Evolutionary conservation across 2,329 filamentous ascomycete species (phyloP).

Genomic region (Ophiocordyceps camponoti-floridani): DNA sequence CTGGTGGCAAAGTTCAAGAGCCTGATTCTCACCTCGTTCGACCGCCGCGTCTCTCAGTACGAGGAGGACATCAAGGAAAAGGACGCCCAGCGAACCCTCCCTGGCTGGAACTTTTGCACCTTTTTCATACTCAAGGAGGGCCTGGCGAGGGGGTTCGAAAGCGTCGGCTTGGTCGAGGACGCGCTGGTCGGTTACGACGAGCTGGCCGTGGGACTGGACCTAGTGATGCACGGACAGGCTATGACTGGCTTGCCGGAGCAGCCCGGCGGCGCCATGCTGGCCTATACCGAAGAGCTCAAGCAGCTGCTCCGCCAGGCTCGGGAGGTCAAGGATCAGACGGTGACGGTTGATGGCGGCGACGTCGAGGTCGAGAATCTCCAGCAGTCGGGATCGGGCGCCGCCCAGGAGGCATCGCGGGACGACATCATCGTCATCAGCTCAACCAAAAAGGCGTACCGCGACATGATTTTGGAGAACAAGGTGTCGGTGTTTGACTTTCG

Average conservation of each 20-base stretch:
- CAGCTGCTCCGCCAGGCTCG: constrained; percentile 32
- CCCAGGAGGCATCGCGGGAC: constrained; percentile 22
- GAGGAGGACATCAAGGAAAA: constrained; percentile 95
- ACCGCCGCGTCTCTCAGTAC: constrained; percentile 79
- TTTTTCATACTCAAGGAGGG: constrained; percentile 98
- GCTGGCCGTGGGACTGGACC: constrained; percentile 71
- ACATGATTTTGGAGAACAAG: constrained; percentile 82
- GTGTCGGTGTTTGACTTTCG: constrained; percentile 94
- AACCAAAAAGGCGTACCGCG: constrained; percentile 66
- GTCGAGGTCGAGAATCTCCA: constrained; percentile 32
- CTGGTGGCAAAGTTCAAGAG: constrained; percentile 74
- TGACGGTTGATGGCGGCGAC: constrained; percentile 14
- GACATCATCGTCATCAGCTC: constrained; percentile 41
- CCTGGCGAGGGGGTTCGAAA: constrained; percentile 83
- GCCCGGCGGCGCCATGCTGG: constrained; percentile 55
- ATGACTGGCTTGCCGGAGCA: constrained; percentile 38
- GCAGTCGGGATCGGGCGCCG: constrained; percentile 15
- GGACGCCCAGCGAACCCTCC: constrained; percentile 68
- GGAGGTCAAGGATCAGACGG: not conserved
- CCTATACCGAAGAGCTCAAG: constrained; percentile 57
- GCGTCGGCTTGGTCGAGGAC: constrained; percentile 88
- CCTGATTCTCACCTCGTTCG: constrained; percentile 76
- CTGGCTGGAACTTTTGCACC: constrained; percentile 98
- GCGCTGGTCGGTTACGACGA: constrained; percentile 91
- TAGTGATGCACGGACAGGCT: constrained; percentile 58